These are phyloP conservation scores for Simmondsia chinensis DNA, from an alignment of 148 eudicot species.

Conservation along the genomic window DNA sequence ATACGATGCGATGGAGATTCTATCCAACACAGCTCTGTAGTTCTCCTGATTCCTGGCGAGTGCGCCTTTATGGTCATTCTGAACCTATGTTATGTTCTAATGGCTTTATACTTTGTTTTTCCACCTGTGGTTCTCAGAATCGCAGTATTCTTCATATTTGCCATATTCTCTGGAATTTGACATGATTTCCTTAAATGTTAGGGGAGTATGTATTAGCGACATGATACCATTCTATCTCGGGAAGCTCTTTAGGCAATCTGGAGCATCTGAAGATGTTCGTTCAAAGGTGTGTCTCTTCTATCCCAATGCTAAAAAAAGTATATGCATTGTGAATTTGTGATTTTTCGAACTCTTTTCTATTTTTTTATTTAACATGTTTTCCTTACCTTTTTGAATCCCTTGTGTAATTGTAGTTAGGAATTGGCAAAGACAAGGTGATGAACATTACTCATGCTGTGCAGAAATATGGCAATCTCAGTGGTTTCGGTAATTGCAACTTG, in stretches of 20 bases:
- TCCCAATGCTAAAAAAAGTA: conserved; percentile 2
- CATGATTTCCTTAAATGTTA: conserved; percentile 17
- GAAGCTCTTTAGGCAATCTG: conserved; percentile 60
- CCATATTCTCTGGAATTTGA: conserved; percentile 1
- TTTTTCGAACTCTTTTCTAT: conserved; percentile 1
- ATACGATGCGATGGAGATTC: too few species aligned
- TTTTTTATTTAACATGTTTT: conserved; percentile 2
- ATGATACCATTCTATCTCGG: conserved; percentile 91
- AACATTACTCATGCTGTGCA: conserved; percentile 41
- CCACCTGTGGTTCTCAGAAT: too few species aligned
- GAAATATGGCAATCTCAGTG: conserved; percentile 78
- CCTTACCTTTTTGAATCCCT: conserved; percentile 8
- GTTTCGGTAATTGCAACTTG: conserved; percentile 53
- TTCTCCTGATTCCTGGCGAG: too few species aligned
- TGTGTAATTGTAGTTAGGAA: conserved; percentile 52
- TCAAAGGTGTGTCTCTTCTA: conserved; percentile 64
- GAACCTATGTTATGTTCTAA: background rate
- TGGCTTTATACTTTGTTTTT: background rate
- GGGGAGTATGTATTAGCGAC: conserved; percentile 96
- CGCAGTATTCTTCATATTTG: too few species aligned
- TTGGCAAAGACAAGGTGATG: conserved; percentile 58
- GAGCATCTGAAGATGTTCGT: conserved; percentile 70
- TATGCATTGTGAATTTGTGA: background rate
- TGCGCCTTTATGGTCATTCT: background rate
- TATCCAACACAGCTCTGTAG: too few species aligned